Evolutionary conservation across 2,329 filamentous ascomycete species (phyloP).

Genomic region (Talaromyces atroroseus): DNA sequence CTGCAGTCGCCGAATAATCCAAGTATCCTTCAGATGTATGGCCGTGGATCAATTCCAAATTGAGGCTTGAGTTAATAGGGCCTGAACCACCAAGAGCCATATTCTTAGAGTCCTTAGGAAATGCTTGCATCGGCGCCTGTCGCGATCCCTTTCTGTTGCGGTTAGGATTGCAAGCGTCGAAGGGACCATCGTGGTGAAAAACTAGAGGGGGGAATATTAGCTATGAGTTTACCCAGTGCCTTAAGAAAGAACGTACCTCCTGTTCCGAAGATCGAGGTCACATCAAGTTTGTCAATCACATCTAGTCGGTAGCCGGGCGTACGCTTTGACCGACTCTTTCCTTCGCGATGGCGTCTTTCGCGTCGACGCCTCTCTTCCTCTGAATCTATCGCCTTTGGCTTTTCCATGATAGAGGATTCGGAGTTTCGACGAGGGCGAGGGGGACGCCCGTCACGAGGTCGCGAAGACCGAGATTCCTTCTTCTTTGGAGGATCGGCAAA

Average conservation of each 20-base stretch:
- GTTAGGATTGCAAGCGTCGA: slow-evolving; percentile 92
- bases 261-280: slow-evolving; percentile 90
- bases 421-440: slow-evolving; percentile 55
- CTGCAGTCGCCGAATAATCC: slow-evolving; percentile 59
- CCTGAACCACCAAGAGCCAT: slow-evolving; percentile 85
- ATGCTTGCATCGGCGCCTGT: slow-evolving; percentile 91
- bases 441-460: slow-evolving; percentile 34
- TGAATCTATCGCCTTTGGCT: slow-evolving; percentile 43
- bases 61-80: slow-evolving; percentile 72
- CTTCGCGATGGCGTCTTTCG: slow-evolving; percentile 46
- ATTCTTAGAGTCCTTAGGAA: slow-evolving; percentile 86
- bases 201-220: slow-evolving; percentile 49
- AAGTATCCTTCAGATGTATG: slow-evolving; percentile 77
- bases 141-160: slow-evolving; percentile 80
- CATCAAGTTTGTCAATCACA: slow-evolving; percentile 93
- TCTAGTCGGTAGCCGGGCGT: slow-evolving; percentile 55
- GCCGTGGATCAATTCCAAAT: slow-evolving; percentile 85
- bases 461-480: slow-evolving; percentile 22
- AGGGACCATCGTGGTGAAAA: slow-evolving; percentile 96
- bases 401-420: slow-evolving; percentile 57
- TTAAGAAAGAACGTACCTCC: slow-evolving; percentile 60
- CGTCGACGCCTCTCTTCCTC: slow-evolving; percentile 48
- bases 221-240: background rate
- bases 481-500: slow-evolving; percentile 41
- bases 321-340: slow-evolving; percentile 39